A percentile compares a stretch with the other conserved stretches of the same genome.
Evolutionary conservation across 139 green algal species (phyloP).

Genomic region (Pleodorina starrii): DNA sequence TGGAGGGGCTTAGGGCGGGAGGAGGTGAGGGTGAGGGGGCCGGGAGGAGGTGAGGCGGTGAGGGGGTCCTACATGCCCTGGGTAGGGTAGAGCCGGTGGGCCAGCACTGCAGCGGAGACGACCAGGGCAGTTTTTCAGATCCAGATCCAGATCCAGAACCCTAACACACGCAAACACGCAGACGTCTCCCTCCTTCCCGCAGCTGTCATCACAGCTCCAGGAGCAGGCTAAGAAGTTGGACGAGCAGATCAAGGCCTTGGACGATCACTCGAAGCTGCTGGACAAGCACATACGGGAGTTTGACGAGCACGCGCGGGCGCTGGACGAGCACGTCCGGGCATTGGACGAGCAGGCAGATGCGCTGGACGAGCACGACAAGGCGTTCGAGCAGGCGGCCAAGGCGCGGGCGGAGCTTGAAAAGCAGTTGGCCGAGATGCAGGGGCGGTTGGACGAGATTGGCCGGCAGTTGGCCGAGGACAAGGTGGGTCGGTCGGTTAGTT

Average conservation of each 20-base stretch:
- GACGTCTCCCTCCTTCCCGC: too few relatives aligned
- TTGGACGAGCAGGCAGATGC: slow-evolving; percentile 31
- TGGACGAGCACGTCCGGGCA: slow-evolving; percentile 22
- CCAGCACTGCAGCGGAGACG: too few relatives aligned
- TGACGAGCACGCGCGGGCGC: slow-evolving; percentile 34
- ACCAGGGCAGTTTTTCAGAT: too few relatives aligned
- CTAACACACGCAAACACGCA: too few relatives aligned
- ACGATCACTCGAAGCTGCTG: not conserved
- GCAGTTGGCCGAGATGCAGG: not conserved
- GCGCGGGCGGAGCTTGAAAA: not conserved
- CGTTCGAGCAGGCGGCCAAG: slow-evolving; percentile 27
- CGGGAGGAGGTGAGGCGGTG: not conserved
- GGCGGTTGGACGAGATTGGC: not conserved
- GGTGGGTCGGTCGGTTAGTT: too few relatives aligned
- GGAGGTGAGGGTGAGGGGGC: not conserved
- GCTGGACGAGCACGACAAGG: slow-evolving; percentile 33
- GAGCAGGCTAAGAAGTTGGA: not conserved
- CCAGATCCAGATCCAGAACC: too few relatives aligned
- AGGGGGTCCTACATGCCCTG: too few relatives aligned
- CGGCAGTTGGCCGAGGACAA: not conserved
- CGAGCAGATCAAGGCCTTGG: not conserved
- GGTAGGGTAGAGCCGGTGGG: too few relatives aligned
- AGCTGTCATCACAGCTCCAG: not conserved
- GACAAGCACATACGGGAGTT: slow-evolving; percentile 44
- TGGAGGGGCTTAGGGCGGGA: not conserved